Evolutionary conservation across 352 stramenopile genomes (phyloP).

Genomic region (Peronospora belbahrii): DNA sequence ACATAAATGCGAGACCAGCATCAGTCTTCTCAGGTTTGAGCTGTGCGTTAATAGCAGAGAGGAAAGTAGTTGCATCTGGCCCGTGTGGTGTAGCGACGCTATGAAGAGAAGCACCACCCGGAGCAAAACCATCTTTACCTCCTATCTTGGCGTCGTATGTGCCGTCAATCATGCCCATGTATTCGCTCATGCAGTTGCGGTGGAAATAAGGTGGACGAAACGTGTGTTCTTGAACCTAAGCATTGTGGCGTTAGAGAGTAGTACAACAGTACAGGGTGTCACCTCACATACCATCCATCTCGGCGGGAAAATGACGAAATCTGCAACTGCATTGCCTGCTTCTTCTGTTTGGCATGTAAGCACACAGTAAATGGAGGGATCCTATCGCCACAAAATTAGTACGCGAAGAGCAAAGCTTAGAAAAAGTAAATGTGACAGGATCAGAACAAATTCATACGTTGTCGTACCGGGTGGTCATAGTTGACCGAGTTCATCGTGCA

Average conservation of each 20-base stretch:
- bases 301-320: constrained; percentile 97
- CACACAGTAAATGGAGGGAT: constrained; percentile 96
- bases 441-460: background rate
- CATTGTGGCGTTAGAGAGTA: background rate
- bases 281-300: constrained; percentile 84
- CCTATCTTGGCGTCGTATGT: constrained; percentile 93
- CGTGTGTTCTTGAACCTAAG: constrained; percentile 83
- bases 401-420: background rate
- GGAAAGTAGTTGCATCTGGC: constrained; percentile 90
- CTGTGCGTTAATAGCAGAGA: constrained; percentile 75
- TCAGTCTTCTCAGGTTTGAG: constrained; percentile 88
- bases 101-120: constrained; percentile 90
- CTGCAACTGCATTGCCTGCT: constrained; percentile 88
- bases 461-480: constrained; percentile 88
- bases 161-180: constrained; percentile 96
- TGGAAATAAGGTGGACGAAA: constrained; percentile 93
- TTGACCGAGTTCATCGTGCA: constrained; percentile 93
- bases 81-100: constrained; percentile 87
- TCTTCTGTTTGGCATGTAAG: constrained; percentile 92
- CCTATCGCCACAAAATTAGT: constrained; percentile 18
- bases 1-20: constrained; percentile 95
- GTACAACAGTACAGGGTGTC: constrained; percentile 4
- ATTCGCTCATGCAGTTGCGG: constrained; percentile 96
- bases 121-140: constrained; percentile 81
- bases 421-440: background rate